Base-by-base conservation (phyloP, 2,329 filamentous ascomycete species). In the Fusarium ambrosium region DNA sequence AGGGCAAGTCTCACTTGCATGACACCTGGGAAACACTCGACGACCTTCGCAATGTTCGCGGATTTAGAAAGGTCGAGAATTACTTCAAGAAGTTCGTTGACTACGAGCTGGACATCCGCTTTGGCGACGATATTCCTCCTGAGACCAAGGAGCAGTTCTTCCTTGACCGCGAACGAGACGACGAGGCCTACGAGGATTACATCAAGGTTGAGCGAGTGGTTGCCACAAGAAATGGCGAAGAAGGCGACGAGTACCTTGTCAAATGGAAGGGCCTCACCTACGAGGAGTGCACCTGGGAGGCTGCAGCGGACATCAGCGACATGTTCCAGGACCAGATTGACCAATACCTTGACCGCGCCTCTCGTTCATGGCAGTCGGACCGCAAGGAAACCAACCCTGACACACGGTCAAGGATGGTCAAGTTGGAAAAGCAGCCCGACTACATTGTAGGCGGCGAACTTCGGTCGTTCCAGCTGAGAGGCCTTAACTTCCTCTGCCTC, bases 201-300 rank as follows among this genome's bases (percentile, higher is more conserved):
- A 97, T 94, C 72, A 92, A 97, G 77, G 95, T 98, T 36, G 97
- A 99, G 83, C 92, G 97, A 78, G 92, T 99, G 68, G 98, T 99
- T 78, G 94, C 94, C 64, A 90, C 92, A 68, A 92, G 94, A 72
- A 91, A 95, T 68, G 93, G 92, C 27, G 95, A 97, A 16, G 92
- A 94, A 10, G 94, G 92, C 59, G 90, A 90, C 1, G 95, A 98
- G 81, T 99, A 99, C 82, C 94, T 92, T 74, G 93, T 98, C 83
- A 99, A 99, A 85, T 99, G 97, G 95, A 97, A 97, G 84, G 94
- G 94, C 13, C 89, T 98, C 62, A 94, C 93, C 62, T 99, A 99
- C 81, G 95, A 98, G 78, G 92, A 92, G 72, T 98, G 94, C 84
- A 99, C 97, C 2, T 99, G 97, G 97, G 97, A 99, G 82, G 85